Conservation (phyloP, 768 basidiomycete genomes). For the Asterophora lycoperdoides region DNA sequence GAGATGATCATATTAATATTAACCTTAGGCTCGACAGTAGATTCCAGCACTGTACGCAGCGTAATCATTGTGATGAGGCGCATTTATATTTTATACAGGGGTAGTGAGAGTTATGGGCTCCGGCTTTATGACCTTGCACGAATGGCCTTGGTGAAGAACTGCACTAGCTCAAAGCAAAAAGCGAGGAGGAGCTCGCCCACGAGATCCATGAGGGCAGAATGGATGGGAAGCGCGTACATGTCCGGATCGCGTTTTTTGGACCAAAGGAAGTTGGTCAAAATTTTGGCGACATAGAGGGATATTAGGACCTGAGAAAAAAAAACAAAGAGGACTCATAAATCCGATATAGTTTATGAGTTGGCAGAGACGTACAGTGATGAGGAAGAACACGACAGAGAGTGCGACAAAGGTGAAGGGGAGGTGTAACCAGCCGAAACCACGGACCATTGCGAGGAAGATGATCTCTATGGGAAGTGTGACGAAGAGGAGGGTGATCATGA, state of each 20-base stretch:
- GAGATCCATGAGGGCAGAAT: constrained; percentile 85
- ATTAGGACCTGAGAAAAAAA: constrained; percentile 49
- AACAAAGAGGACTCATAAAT: background rate
- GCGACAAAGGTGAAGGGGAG: constrained; percentile 66
- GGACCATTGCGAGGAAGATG: constrained; percentile 65
- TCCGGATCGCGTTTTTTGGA: constrained; percentile 77
- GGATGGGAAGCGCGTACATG: constrained; percentile 89
- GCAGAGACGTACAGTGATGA: constrained; percentile 58
- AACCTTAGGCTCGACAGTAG: no score
- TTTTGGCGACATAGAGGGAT: constrained; percentile 64
- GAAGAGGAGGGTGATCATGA: constrained; percentile 63
- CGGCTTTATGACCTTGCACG: background rate
- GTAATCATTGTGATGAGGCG: no score
- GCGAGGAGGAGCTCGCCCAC: constrained; percentile 80
- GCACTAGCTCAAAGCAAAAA: constrained; percentile 65
- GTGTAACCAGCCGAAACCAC: constrained; percentile 71
- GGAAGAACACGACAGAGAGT: constrained; percentile 68
- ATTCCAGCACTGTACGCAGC: no score
- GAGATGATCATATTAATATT: no score
- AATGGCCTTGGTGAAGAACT: constrained; percentile 24
- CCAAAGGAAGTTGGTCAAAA: constrained; percentile 77
- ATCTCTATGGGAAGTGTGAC: constrained; percentile 81
- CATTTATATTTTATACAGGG: background rate
- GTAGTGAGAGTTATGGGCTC: background rate
- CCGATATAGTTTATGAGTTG: background rate